phyloP scores from a whole-genome alignment of 345 rosid species.

The Kernera saxatilis region DNA sequence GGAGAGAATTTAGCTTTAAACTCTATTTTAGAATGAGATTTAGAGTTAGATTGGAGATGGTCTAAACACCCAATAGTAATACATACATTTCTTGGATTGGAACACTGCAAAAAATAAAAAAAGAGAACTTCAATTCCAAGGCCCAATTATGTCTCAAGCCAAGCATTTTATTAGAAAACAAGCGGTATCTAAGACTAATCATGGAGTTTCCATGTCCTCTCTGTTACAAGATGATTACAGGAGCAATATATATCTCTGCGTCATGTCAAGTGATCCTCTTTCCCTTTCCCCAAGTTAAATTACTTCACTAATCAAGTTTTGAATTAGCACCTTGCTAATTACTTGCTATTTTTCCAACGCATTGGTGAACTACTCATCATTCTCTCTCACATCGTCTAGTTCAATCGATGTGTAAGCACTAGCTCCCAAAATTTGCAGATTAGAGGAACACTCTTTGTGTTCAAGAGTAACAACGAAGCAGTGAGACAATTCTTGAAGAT shows the following conservation, averaged over 20 bases:
- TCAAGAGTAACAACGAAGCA: slow-evolving; percentile 48
- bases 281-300: neutral
- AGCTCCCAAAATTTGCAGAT: slow-evolving; percentile 43
- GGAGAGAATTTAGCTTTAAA: too few species aligned
- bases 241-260: slow-evolving; percentile 65
- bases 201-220: neutral
- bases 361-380: slow-evolving; percentile 50
- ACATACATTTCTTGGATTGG: slow-evolving; percentile 52
- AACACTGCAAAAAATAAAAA: slow-evolving; percentile 63
- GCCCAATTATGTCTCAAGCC: slow-evolving; percentile 51
- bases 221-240: slow-evolving; percentile 45
- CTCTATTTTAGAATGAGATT: too few species aligned
- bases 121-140: slow-evolving; percentile 50
- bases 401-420: slow-evolving; percentile 63
- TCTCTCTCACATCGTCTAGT: slow-evolving; percentile 41
- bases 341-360: slow-evolving; percentile 42
- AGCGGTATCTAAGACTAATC: slow-evolving; percentile 45
- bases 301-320: neutral
- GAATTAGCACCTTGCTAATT: neutral
- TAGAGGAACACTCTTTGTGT: slow-evolving; percentile 49
- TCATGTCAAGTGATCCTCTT: slow-evolving; percentile 64
- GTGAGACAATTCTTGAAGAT: slow-evolving; percentile 40
- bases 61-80: slow-evolving; percentile 49
- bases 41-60: too few species aligned
- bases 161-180: slow-evolving; percentile 59